Evolutionary conservation across 352 stramenopile genomes (phyloP).

Genomic region (Blastocystis sp.): DNA sequence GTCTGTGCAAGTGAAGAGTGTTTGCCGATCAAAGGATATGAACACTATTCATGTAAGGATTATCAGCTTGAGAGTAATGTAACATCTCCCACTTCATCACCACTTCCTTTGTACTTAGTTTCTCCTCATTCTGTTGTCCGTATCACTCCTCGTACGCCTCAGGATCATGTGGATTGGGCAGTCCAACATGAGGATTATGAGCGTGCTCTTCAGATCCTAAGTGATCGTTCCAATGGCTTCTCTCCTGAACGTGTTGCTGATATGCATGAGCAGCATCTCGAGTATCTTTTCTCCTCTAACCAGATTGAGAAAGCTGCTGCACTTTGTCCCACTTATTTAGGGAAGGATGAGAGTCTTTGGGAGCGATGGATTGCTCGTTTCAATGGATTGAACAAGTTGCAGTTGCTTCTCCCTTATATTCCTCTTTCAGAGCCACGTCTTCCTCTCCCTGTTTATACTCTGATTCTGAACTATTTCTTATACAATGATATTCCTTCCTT

Average conservation of each 20-base stretch:
- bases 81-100: background rate
- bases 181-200: constrained; percentile 24
- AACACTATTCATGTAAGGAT: background rate
- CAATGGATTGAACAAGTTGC: constrained; percentile 34
- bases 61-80: constrained; percentile 25
- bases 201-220: background rate
- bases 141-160: background rate
- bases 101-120: constrained; percentile 27
- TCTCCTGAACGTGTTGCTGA: background rate
- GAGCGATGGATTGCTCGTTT: constrained; percentile 54
- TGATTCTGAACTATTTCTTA: constrained; percentile 53
- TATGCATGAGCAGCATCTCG: constrained; percentile 28
- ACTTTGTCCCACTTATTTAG: constrained; percentile 8
- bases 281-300: background rate
- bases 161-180: constrained; percentile 54
- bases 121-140: background rate
- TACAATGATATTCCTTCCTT: constrained; percentile 46
- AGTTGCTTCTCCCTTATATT: constrained; percentile 35
- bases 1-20: constrained; percentile 18
- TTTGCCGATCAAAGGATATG: constrained; percentile 8
- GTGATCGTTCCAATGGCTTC: background rate
- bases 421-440: constrained; percentile 25
- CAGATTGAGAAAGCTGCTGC: background rate
- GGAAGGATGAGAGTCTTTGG: constrained; percentile 22
- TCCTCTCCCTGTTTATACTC: constrained; percentile 38